These are phyloP conservation scores for Testicularia cyperi DNA, from an alignment of 1,284 basidiomycete species.

Conservation along the genomic window DNA sequence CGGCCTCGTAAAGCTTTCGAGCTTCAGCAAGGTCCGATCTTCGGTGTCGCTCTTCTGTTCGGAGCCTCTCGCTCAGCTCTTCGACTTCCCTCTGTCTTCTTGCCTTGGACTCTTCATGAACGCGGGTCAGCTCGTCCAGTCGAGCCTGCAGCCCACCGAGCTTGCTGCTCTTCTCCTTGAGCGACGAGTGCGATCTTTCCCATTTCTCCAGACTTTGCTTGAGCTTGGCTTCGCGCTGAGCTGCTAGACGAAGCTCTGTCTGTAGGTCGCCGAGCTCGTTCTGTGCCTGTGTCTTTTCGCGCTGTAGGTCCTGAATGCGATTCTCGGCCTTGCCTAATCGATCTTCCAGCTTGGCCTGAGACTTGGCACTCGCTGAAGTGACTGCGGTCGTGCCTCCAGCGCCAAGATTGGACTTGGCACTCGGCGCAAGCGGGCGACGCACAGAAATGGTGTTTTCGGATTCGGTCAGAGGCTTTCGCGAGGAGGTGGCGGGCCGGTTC, in stretches of 20 bases:
- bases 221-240: slow-evolving; percentile 37
- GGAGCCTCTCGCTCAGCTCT: slow-evolving; percentile 11
- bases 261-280: slow-evolving; percentile 35
- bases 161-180: slow-evolving; percentile 32
- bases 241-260: slow-evolving; percentile 30
- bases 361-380: slow-evolving; percentile 4
- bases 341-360: slow-evolving; percentile 27
- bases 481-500: slow-evolving; percentile 10
- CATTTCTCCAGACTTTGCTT: slow-evolving; percentile 24
- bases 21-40: slow-evolving; percentile 13
- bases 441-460: slow-evolving; percentile 11
- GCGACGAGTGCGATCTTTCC: slow-evolving; percentile 28
- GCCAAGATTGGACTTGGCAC: slow-evolving; percentile 18
- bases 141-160: slow-evolving; percentile 12
- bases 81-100: slow-evolving; percentile 32
- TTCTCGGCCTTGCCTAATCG: slow-evolving; percentile 16
- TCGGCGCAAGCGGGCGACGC: slow-evolving; percentile 21
- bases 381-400: slow-evolving; percentile 2
- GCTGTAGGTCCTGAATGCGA: slow-evolving; percentile 21
- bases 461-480: slow-evolving; percentile 5
- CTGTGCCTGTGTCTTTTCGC: slow-evolving; percentile 12
- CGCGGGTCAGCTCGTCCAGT: slow-evolving; percentile 25
- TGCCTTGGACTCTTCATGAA: slow-evolving; percentile 34
- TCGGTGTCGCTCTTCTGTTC: slow-evolving; percentile 10
- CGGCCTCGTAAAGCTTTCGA: neutral